Base-by-base conservation (phyloP, 2,329 filamentous ascomycete genomes). In the Zymoseptoria pseudotritici region DNA sequence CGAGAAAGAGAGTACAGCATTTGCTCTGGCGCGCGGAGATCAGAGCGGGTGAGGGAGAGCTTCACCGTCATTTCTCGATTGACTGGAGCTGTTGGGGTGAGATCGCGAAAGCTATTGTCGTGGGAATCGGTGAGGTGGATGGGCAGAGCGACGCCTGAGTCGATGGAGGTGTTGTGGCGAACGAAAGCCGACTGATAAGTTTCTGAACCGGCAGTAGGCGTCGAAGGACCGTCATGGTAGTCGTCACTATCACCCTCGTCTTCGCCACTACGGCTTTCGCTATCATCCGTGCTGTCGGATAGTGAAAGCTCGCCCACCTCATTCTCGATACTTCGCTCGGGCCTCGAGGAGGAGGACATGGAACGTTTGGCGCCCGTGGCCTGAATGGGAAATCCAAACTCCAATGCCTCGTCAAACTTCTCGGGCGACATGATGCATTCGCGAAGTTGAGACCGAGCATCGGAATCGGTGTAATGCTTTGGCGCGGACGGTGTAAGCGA, bases 401-500 rank as follows among this genome's bases (percentile, higher is more conserved):
- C 90, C 56, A 97, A 84, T 1, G 90, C 91, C 75, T 97, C 93
- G 71, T 97, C 93, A 67, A 97, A 97, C 72, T 96, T 96, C 66
- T 96, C 90, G 0, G 92, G 89, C 1, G 91, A 96, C 7, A 90
- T 89, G 20, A 96, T 83, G 69, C 92, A 96, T 6, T 90, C 86
- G 11, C 91, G 86, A 20, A 97, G 79, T 75, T 95, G 96, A 67
- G 90, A 81, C 36, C 93, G 85, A 49, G 92, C 90, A 71, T 96
- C 90, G 0, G 91, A 91, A 67, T 97, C 91, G 72, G 91, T 90
- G 70, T 96, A 97, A 75, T 96, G 89, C 46, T 89, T 63, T 11
- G 66, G 61, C 19, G 56, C 56, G 5, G 62, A 52, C 29, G 54
- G 50, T 20, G 52, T 50, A 7, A n/a, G 36, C 17, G 36, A n/a